Base-by-base conservation (phyloP, 768 basidiomycete genomes). In the Tylopilus sp. region DNA sequence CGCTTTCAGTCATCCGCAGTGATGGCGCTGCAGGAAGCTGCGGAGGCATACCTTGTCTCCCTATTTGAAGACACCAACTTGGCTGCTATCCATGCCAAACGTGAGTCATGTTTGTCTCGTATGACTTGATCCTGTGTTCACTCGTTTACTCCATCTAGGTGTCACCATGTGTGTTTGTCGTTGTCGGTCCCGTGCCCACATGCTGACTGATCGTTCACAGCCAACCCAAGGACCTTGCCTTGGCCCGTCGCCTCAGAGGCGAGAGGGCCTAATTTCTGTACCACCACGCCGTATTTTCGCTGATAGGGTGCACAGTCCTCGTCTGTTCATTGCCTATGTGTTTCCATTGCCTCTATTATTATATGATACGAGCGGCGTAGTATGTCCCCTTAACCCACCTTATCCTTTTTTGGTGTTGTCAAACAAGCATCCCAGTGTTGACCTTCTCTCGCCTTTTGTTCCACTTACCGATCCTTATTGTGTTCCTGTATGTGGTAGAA, bases 1-100 rank as follows among this genome's bases (percentile, higher is more conserved):
- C 91, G 93, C 64, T 95, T 95, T 91, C 93, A 95, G 73, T 93
- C 91, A 3, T 95, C 92, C 22, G 92, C 91, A 33, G 90, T 95
- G 59, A 89, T 91, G 82, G 92, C 92, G 42, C 80, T 94, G 53
- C 91, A 95, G 75, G 92, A 95, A 70, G 92, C 91, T 44, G 88
- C 89, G 44, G 92, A 95, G 77, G 88, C 86, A 23, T 90, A 90
- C 74, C 86, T 89, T 51, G 88, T 89, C 63, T 88, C 85, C 22
- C 79, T 91, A 67, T 91, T 91, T 62, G 88, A 91, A 62, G 88
- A 91, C 75, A 91, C 88, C 53, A 91, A 91, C 77, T 83, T 92
- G 81, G 90, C 90, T 59, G 89, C 89, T 50, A 91, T 91, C 69
- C 89, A 91, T 66, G 89, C 89, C 47, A 91, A 91, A 73, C 86